These are phyloP conservation scores for Kokia cookei DNA, from an alignment of 441 rosid species.

Conservation along the genomic window DNA sequence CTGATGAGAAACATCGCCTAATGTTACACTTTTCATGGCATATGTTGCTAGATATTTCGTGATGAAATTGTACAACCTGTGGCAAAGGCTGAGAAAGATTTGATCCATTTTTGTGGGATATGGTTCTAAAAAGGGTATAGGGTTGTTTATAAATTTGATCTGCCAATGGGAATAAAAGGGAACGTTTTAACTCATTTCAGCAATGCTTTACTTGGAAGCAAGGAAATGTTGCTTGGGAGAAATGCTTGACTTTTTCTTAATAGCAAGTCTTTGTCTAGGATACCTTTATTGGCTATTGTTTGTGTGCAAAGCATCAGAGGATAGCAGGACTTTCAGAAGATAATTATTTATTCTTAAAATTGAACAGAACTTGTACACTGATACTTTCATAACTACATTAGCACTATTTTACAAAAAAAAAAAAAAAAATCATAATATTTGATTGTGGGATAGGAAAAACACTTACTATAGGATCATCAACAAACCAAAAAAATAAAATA, in stretches of 20 bases:
- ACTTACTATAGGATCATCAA: neutral
- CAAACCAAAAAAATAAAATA: neutral
- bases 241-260: constrained; percentile 21
- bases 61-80: constrained; percentile 34
- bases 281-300: neutral
- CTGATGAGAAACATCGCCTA: constrained; percentile 16
- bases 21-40: constrained; percentile 28
- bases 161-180: neutral
- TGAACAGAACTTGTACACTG: neutral
- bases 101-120: constrained; percentile 26
- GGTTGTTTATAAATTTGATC: neutral
- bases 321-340: neutral
- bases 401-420: neutral
- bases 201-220: constrained; percentile 25
- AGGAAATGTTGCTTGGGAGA: neutral
- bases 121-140: neutral
- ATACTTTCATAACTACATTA: neutral
- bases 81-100: constrained; percentile 28
- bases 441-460: neutral
- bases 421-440: neutral
- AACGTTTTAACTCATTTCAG: neutral
- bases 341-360: neutral
- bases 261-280: neutral
- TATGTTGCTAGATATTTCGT: constrained; percentile 15
- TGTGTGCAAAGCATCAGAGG: constrained; percentile 6